Evolutionary conservation across 2,329 filamentous ascomycete genomes (phyloP), one percentile per base, ranked within the genome.

Genomic region (Penicillium thymicola): DNA sequence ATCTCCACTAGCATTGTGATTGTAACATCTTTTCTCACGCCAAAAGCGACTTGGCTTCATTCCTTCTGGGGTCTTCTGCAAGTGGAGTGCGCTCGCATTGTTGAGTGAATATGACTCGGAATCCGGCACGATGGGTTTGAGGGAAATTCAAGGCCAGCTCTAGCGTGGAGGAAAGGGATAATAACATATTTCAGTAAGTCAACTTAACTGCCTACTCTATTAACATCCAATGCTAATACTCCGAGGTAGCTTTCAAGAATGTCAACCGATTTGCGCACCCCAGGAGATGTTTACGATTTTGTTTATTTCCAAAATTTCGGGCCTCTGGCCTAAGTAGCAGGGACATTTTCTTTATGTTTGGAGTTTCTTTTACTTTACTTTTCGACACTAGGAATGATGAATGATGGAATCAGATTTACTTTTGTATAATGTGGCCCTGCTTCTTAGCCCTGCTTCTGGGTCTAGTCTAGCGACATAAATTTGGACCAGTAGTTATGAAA

Each of bases 91-190:
- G 13, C 21, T 47, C 30, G 49, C 34, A 40, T 47, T 14, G 4
- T 21, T 51, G 14, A 51, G 38, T 40, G 43, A 40, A 38, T 16
- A 37, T 40, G 23, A 11, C 37, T 27, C 27, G 9, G 10, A 51
- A 38, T 42, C 45, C 27, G 42, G 41, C 40, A 52, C 25, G 11
- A 34, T 32, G 34, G 27, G 34, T 41, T 36, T 18, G 18, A 42
- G 14, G 25, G 52, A 51, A 55, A 52, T 57, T 28, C 49, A 49
- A 64, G 56, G 60, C 59, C 55, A 58, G 60, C 40, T 58, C 55
- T 59, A 65, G 69, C 64, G 71, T 67, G 72, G 72, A 71, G 72
- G 72, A 72, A 73, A 70, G 55, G 71, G 72, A 66, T 67, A 69
- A 58, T 38, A 57, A 59, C 44, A 57, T 45, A 51, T 55, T 60